Evolutionary conservation across 345 rosid species (phyloP), one percentile per base, ranked within the genome.

Genomic region (Anacardium occidentale): DNA sequence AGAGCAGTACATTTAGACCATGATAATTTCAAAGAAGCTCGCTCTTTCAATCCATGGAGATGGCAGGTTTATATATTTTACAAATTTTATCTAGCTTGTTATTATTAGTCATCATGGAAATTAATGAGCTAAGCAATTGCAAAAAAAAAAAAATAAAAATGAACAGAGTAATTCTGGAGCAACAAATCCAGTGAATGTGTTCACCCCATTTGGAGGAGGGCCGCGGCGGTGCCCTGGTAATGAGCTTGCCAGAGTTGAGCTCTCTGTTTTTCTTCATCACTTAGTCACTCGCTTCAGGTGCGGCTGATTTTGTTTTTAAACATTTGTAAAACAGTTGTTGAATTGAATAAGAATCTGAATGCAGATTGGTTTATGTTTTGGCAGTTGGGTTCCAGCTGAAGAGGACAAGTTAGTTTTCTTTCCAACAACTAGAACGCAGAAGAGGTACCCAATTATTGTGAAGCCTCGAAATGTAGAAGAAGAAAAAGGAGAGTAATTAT

Each of bases 41-140:
- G 98, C 3, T 82, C 93, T 65, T 96, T 96, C 77, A 89, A 93
- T 71, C 99, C 99, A 18, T 96, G 99, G 99, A 85, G 91, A 83
- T 91, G 91, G 96, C 90, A 89, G 95, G 90, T 10, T 50, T 15
- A 1, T 22, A 8, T 15, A 34, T 4, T 45, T 22, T 15, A 34
- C 7, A 62, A n/a, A 11, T 21, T 0, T 2, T 0, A 22, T 29
- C 15, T 21, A n/a, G n/a, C 32, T 56, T 2, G 10, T 56, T 11
- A 8, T 37, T 37, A 6, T 37, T 37, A 37, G 42, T 37, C 7
- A 37, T 37, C 7, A 37, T 37, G 42, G 42, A 37, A 37, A 37
- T 37, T 37, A 37, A 37, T 37, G 42, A 37, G 1, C 1, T 37
- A 37, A 34, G 6, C 34, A 34, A 0, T 3, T n/a, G n/a, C n/a